Base-by-base conservation (phyloP, 352 stramenopile species). In the Phytophthora europaea region DNA sequence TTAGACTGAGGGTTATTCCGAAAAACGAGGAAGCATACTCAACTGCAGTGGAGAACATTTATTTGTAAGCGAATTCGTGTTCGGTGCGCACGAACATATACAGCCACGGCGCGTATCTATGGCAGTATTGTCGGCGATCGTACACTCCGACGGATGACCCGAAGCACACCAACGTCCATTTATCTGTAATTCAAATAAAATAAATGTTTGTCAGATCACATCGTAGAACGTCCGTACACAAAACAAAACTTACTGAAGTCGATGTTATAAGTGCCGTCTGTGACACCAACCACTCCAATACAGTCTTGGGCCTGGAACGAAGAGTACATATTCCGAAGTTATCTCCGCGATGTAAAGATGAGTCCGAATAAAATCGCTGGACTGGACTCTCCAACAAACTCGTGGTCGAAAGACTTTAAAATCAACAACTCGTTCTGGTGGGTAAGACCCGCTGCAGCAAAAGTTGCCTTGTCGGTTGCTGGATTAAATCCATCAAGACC, bases 11-110 rank as follows among this genome's bases (percentile, higher is more conserved):
- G n/a, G n/a, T n/a, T n/a, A n/a, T n/a, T n/a, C n/a, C n/a, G n/a
- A n/a, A n/a, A n/a, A n/a, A n/a, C n/a, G 2, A 63, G 18, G 6
- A 9, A 18, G 56, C 36, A 31, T 33, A 63, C 0, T 40, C 36
- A 6, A 36, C 20, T 3, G 56, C 23, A 28, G 38, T 40, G n/a
- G 1, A 16, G 13, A 63, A 43, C 38, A 63, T 16, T 15, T 7
- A 3, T 0, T 12, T 53, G 40, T 63, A 56, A 2, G 45, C 43
- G 16, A 20, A 34, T 47, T 65, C 26, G n/a, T 65, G 58, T 12
- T 65, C 58, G 2, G 43, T 65, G 8, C 43, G 15, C 7, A 65
- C 58, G 18, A 56, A 56, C 58, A 54, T 54, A n/a, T 56, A 47
- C 26, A 33, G 2, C 43, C 26, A 56, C 2, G 40, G 23, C 9